Evolutionary conservation across 768 basidiomycete genomes (phyloP).

Genomic region (Leccinum olivaceopallidum): DNA sequence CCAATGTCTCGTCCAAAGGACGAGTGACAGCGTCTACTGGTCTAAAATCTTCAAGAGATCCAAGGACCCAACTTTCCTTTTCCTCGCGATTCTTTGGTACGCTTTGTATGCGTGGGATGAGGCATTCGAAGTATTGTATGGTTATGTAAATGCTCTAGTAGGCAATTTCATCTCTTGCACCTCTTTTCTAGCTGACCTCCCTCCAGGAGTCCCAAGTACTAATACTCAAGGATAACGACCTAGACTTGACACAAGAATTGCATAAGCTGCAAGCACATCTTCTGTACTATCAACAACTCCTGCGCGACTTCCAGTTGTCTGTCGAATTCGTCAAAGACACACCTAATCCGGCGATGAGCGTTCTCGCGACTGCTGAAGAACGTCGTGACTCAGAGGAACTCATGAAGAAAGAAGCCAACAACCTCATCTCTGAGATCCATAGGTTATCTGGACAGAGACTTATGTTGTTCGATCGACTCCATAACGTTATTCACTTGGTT

Average conservation of each 20-base stretch:
- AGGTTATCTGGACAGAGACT: constrained; percentile 40
- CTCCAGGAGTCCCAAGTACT: constrained; percentile 50
- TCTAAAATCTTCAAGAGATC: constrained; percentile 27
- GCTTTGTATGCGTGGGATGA: constrained; percentile 65
- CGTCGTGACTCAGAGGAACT: constrained; percentile 30
- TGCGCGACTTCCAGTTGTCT: constrained; percentile 52
- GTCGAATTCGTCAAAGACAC: constrained; percentile 49
- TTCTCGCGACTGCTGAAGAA: constrained; percentile 9
- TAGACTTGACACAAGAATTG: constrained; percentile 52
- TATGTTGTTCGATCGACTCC: constrained; percentile 34
- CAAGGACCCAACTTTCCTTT: constrained; percentile 55
- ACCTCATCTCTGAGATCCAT: constrained; percentile 49
- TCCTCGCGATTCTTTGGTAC: constrained; percentile 58
- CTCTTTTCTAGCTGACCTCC: not conserved
- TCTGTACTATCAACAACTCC: constrained; percentile 53
- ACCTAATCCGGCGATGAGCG: constrained; percentile 49
- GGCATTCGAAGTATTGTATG: constrained; percentile 50
- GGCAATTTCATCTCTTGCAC: constrained; percentile 6
- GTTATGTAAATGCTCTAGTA: constrained; percentile 51
- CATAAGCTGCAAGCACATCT: constrained; percentile 61
- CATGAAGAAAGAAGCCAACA: constrained; percentile 49
- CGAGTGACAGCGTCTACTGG: constrained; percentile 37
- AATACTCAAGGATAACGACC: constrained; percentile 42
- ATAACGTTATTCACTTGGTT: constrained; percentile 37
- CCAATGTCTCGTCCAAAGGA: constrained; percentile 30